phyloP scores from a whole-genome alignment of 2,329 filamentous ascomycete genomes.

The Epichloe amarillans region DNA sequence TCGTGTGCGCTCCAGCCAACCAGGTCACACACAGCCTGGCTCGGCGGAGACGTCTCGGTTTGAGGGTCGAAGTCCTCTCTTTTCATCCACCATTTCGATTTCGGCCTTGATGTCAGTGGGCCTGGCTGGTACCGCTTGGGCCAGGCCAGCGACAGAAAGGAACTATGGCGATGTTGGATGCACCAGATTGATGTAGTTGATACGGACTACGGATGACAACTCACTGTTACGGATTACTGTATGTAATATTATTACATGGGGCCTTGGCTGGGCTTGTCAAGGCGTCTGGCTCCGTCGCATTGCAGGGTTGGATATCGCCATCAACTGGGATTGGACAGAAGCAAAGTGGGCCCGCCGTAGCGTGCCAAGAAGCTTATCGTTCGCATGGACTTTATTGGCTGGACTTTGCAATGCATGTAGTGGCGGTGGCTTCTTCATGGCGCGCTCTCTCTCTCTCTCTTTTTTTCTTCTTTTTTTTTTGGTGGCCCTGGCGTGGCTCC shows the following conservation, averaged over 20 bases:
- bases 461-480: neutral
- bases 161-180: neutral
- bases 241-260: neutral
- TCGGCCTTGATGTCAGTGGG: neutral
- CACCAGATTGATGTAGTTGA: neutral
- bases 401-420: neutral
- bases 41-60: neutral
- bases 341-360: neutral
- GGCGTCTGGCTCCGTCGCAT: neutral
- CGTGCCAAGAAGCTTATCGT: constrained; percentile 4
- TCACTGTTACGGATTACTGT: too few relatives aligned
- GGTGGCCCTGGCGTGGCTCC: too few relatives aligned
- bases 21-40: neutral
- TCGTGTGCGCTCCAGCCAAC: neutral
- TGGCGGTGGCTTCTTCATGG: neutral
- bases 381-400: constrained; percentile 1
- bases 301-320: neutral
- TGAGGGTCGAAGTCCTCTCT: too few relatives aligned
- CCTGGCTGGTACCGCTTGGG: neutral
- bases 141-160: neutral
- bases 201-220: too few relatives aligned
- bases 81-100: neutral
- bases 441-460: neutral
- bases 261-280: neutral
- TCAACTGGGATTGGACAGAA: neutral